Percentiles rank a stretch among this genome's conserved stretches.
These are phyloP conservation scores for Cyanodermella asteris DNA, from an alignment of 2,329 filamentous ascomycete species.

Conservation along the genomic window DNA sequence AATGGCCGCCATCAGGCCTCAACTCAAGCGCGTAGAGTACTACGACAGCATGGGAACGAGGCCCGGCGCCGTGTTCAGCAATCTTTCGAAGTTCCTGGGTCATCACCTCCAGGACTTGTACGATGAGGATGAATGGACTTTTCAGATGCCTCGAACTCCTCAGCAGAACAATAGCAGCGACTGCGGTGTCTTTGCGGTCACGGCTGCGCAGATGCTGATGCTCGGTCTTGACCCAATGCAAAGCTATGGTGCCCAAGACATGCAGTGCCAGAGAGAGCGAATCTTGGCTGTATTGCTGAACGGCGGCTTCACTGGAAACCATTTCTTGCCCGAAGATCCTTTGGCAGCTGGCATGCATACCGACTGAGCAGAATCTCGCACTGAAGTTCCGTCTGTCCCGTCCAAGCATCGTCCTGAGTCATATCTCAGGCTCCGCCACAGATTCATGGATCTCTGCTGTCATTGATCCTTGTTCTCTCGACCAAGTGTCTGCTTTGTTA, in stretches of 20 bases:
- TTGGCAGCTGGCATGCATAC: no score
- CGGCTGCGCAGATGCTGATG: conserved; percentile 25
- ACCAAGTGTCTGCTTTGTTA: no score
- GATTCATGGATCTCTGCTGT: no score
- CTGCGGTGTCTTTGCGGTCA: conserved; percentile 28
- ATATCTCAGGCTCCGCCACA: no score
- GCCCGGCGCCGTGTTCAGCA: conserved; percentile 13
- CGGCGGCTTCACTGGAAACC: conserved; percentile 21
- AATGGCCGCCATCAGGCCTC: conserved; percentile 22
- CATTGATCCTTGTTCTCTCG: no score
- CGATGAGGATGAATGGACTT: conserved; percentile 21
- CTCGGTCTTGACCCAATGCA: conserved; percentile 21
- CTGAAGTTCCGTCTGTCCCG: no score
- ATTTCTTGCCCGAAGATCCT: no score
- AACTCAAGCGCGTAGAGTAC: conserved; percentile 21
- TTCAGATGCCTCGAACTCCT: conserved; percentile 16
- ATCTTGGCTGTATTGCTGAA: conserved; percentile 26
- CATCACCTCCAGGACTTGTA: conserved; percentile 19
- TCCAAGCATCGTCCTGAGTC: no score
- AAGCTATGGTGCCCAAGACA: conserved; percentile 19
- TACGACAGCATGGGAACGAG: conserved; percentile 22
- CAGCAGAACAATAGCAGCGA: conserved; percentile 25
- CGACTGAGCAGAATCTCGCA: no score
- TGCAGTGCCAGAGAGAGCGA: conserved; percentile 19
- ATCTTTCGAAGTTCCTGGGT: conserved; percentile 19